Percentiles rank a stretch among this genome's conserved stretches.
Evolutionary conservation across 2,329 filamentous ascomycete genomes (phyloP).

Genomic region (Pseudocercospora fuligena): DNA sequence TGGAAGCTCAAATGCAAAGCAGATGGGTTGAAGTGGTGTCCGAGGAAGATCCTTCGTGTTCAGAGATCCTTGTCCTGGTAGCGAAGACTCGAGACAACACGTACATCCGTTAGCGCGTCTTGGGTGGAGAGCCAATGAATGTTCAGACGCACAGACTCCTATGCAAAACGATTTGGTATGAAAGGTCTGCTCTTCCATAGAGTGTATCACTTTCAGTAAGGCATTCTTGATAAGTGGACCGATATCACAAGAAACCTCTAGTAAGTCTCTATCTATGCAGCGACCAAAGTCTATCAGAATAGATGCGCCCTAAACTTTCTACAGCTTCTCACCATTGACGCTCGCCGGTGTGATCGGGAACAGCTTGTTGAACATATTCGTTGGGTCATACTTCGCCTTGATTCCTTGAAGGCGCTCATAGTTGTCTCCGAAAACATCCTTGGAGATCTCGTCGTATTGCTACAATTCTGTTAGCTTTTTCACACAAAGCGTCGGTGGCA

Average conservation of each 20-base stretch:
- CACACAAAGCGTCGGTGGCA: not conserved
- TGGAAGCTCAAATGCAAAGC: not conserved
- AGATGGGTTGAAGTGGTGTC: not conserved
- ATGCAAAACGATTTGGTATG: not conserved
- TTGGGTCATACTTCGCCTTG: slow-evolving; percentile 55
- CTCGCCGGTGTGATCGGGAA: slow-evolving; percentile 32
- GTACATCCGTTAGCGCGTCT: not conserved
- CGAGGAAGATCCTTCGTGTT: not conserved
- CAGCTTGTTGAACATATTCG: slow-evolving; percentile 52
- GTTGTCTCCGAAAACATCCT: slow-evolving; percentile 53
- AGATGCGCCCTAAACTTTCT: not conserved
- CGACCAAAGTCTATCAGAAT: too few species aligned
- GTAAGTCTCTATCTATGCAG: not conserved
- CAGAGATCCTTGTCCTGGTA: not conserved
- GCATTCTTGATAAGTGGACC: too few species aligned
- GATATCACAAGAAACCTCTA: too few species aligned
- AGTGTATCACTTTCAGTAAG: too few species aligned
- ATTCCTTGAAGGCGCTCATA: slow-evolving; percentile 47
- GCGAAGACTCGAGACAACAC: not conserved
- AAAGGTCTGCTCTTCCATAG: too few species aligned
- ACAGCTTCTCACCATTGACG: slow-evolving; percentile 7
- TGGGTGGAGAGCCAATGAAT: not conserved
- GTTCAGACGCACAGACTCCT: not conserved
- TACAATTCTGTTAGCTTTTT: slow-evolving; percentile 7
- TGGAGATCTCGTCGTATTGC: slow-evolving; percentile 38